A percentile compares a stretch with the other conserved stretches of the same genome.
Conservation (phyloP, 331 rosid species). For the Phaseolus coccineus region DNA sequence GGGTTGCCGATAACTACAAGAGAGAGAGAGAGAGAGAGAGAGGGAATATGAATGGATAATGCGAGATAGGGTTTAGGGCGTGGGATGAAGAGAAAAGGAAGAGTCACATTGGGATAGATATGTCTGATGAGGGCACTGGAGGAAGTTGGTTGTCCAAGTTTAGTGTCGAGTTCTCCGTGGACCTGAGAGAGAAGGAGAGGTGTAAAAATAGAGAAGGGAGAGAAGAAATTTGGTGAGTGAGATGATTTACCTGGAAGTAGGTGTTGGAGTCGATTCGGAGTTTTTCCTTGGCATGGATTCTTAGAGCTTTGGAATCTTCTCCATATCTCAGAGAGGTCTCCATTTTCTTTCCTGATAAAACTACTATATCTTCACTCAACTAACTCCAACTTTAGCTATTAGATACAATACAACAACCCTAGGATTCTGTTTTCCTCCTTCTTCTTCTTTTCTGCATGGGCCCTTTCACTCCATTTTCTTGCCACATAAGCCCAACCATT, state of each 20-base stretch:
- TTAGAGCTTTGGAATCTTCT: constrained; percentile 72
- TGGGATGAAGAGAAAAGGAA: neutral
- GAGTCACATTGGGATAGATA: constrained; percentile 74
- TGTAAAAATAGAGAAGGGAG: neutral
- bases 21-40: constrained; percentile 4
- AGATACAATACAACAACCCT: constrained; percentile 31
- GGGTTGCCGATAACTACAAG: constrained; percentile 73
- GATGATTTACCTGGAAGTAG: constrained; percentile 61
- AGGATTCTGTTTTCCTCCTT: too few relatives aligned
- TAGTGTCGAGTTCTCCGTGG: constrained; percentile 86
- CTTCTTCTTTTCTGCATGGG: neutral
- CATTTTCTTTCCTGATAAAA: constrained; percentile 51
- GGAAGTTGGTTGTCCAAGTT: constrained; percentile 62
- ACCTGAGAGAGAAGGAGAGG: constrained; percentile 48
- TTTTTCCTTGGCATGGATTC: constrained; percentile 80
- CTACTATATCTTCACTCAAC: too few relatives aligned
- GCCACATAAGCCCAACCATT: too few relatives aligned
- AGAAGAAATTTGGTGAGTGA: neutral
- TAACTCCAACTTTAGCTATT: constrained; percentile 7
- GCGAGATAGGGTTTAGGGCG: neutral
- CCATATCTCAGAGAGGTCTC: constrained; percentile 85
- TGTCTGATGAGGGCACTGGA: constrained; percentile 63
- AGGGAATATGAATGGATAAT: neutral
- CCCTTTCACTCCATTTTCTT: neutral
- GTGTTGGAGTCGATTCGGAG: constrained; percentile 71